Evolutionary conservation across 2,329 filamentous ascomycete genomes (phyloP).

Genomic region (Madurella fahalii): DNA sequence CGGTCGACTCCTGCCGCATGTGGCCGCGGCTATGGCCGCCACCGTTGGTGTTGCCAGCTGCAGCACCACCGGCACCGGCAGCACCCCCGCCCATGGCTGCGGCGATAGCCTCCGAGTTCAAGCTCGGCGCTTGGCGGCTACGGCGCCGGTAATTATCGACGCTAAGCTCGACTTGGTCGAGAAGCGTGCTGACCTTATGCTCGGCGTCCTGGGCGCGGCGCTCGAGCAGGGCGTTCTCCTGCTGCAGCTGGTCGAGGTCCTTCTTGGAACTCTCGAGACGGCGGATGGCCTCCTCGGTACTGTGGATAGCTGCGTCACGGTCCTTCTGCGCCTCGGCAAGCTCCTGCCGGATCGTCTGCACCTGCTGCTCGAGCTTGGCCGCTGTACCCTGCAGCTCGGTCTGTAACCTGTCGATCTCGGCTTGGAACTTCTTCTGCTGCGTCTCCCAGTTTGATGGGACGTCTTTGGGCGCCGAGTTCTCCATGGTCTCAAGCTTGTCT

Average conservation of each 20-base stretch:
- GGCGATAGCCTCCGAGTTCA: conserved; percentile 40
- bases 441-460: conserved; percentile 62
- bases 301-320: conserved; percentile 61
- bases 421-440: conserved; percentile 64
- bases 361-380: conserved; percentile 64
- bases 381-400: conserved; percentile 63
- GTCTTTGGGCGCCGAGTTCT: conserved; percentile 33
- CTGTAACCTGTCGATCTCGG: conserved; percentile 67
- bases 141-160: conserved; percentile 92
- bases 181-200: conserved; percentile 83
- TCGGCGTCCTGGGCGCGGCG: conserved; percentile 84
- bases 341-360: conserved; percentile 65
- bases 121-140: conserved; percentile 54
- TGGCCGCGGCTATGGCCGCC: conserved; percentile 38
- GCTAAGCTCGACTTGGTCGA: conserved; percentile 90
- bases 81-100: neutral
- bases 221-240: conserved; percentile 78
- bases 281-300: conserved; percentile 49
- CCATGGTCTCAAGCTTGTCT: conserved; percentile 42
- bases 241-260: conserved; percentile 76
- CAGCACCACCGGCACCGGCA: neutral
- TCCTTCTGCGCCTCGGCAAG: conserved; percentile 62
- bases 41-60: neutral
- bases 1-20: conserved; percentile 52
- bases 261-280: conserved; percentile 58